A percentile compares a stretch with the other conserved stretches of the same genome.
Conservation (phyloP, 108 stramenopile species). For the Nannochloropsis salina region DNA sequence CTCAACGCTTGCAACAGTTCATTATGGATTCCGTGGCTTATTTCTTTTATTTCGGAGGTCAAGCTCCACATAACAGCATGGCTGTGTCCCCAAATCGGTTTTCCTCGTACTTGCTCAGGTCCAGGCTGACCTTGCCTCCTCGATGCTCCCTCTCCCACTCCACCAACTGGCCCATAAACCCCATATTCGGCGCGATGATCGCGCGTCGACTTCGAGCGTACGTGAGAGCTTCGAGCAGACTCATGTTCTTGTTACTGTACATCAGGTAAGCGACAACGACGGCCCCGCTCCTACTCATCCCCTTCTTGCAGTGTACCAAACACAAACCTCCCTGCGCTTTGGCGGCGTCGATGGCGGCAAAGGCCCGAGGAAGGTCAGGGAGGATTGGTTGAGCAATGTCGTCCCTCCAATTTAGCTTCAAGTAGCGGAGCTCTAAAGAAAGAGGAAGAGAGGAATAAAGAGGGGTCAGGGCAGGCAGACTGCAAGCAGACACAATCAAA, state of each 20-base stretch:
- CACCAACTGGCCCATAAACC: neutral
- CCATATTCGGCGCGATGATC: neutral
- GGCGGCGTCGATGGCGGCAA: neutral
- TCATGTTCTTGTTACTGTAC: neutral
- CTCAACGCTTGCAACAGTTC: too few species aligned
- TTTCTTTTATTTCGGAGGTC: neutral
- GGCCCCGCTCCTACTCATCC: neutral
- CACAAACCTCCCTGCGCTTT: neutral
- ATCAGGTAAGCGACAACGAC: neutral
- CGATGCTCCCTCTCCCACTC: neutral
- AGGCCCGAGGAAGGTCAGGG: slow-evolving; percentile 1
- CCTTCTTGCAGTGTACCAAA: slow-evolving; percentile 5
- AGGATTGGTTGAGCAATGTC: neutral
- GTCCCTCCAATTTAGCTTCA: neutral
- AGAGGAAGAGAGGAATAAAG: neutral
- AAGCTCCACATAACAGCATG: slow-evolving; percentile 16
- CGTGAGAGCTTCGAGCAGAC: neutral
- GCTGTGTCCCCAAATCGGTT: neutral
- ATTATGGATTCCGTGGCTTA: too few species aligned
- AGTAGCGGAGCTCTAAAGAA: neutral
- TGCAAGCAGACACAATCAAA: neutral
- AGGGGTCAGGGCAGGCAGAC: neutral
- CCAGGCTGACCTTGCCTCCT: neutral
- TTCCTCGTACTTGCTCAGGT: neutral
- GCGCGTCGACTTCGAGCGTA: neutral